These are phyloP conservation scores for Boletus rubescentipes DNA, from an alignment of 768 basidiomycete species.

Conservation along the genomic window DNA sequence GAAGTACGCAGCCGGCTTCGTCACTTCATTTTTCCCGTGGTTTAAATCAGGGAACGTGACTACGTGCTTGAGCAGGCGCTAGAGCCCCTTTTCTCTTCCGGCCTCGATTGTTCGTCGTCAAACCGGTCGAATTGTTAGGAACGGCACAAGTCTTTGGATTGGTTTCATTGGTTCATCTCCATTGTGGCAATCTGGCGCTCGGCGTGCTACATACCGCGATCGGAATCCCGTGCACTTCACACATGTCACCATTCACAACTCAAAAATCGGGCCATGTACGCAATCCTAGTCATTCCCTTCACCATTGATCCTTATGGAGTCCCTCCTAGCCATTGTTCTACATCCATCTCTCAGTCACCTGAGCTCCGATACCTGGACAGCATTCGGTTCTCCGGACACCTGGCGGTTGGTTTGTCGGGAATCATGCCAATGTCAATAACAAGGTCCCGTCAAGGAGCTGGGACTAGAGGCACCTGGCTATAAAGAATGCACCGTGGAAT, in stretches of 20 bases:
- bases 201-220: neutral
- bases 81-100: neutral
- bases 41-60: neutral
- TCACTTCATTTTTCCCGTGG: neutral
- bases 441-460: neutral
- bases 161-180: neutral
- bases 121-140: neutral
- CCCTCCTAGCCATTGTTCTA: neutral
- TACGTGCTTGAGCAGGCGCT: neutral
- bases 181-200: constrained; percentile 5
- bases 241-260: neutral
- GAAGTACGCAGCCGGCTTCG: neutral
- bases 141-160: neutral
- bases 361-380: neutral
- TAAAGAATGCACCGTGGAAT: constrained; percentile 4
- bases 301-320: constrained; percentile 4
- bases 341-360: neutral
- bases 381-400: constrained; percentile 6
- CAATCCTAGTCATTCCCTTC: neutral
- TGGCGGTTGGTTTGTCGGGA: constrained; percentile 17
- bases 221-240: neutral
- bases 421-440: constrained; percentile 14
- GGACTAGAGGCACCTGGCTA: constrained; percentile 2
- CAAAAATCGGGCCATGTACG: neutral
- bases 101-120: neutral